phyloP scores from a whole-genome alignment of 2,329 filamentous ascomycete genomes.

The Ophiocordyceps camponoti-rufipedis region DNA sequence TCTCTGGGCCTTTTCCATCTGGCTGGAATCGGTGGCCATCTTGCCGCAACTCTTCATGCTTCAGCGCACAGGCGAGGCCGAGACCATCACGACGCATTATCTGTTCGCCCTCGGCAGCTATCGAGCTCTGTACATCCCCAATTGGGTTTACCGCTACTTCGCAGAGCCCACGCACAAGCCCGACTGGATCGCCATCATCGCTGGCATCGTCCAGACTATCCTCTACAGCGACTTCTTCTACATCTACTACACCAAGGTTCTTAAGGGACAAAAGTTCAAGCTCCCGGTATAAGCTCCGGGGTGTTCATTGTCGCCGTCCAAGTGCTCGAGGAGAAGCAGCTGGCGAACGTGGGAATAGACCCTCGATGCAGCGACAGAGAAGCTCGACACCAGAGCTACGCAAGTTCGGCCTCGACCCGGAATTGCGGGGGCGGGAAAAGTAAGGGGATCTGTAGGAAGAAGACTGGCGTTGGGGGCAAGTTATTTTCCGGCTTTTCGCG shows the following conservation, averaged over 20 bases:
- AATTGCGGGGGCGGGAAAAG: background rate
- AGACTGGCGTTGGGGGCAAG: background rate
- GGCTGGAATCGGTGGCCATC: conserved; percentile 93
- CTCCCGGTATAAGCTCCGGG: conserved; percentile 47
- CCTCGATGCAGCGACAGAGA: background rate
- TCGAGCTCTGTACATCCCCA: conserved; percentile 89
- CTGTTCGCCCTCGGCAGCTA: conserved; percentile 86
- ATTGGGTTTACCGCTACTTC: conserved; percentile 90
- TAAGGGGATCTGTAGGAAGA: background rate
- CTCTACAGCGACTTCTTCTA: conserved; percentile 99
- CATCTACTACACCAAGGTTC: conserved; percentile 95
- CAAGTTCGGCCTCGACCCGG: background rate
- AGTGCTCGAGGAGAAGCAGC: too few species aligned
- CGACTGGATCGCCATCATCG: conserved; percentile 75
- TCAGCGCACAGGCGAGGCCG: conserved; percentile 90
- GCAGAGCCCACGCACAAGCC: conserved; percentile 52
- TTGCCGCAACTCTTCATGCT: conserved; percentile 96
- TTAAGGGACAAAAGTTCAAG: conserved; percentile 80
- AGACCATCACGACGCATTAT: conserved; percentile 99
- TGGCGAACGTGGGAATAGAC: background rate
- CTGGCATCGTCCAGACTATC: conserved; percentile 82
- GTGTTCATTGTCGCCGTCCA: too few species aligned
- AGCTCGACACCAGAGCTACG: background rate
- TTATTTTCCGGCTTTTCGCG: background rate
- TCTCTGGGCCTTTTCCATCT: conserved; percentile 94